Evolutionary conservation across 2,329 filamentous ascomycete genomes (phyloP).

Genomic region (Bisporella sp.): DNA sequence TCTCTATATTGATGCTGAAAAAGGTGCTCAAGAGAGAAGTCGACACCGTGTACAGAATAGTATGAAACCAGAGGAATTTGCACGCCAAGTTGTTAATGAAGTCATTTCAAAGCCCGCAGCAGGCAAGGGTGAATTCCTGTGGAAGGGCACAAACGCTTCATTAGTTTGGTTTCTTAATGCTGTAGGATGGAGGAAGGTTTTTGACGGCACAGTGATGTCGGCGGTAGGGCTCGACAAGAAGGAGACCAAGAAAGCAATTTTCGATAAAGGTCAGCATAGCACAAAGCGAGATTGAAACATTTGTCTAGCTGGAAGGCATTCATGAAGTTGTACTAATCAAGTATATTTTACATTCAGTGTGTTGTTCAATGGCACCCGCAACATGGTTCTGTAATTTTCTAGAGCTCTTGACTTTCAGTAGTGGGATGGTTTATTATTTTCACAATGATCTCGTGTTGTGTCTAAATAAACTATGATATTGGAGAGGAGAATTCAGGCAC

Average conservation of each 20-base stretch:
- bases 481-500: no score
- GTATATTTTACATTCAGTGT: no score
- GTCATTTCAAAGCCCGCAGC: slow-evolving; percentile 5
- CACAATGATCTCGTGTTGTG: no score
- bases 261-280: slow-evolving; percentile 4
- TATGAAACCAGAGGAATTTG: slow-evolving; percentile 16
- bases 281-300: background rate
- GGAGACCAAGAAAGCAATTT: slow-evolving; percentile 4
- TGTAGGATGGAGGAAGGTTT: slow-evolving; percentile 6
- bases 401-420: no score
- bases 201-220: background rate
- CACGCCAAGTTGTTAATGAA: slow-evolving; percentile 12
- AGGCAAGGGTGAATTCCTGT: slow-evolving; percentile 6
- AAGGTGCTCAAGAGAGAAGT: slow-evolving; percentile 1
- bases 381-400: no score
- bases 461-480: no score
- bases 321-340: no score
- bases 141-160: slow-evolving; percentile 5
- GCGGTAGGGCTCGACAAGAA: slow-evolving; percentile 2
- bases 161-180: slow-evolving; percentile 7
- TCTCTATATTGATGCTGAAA: slow-evolving; percentile 1
- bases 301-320: background rate
- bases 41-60: background rate
- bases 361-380: no score
- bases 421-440: no score